These are phyloP conservation scores for Phytophthora ramorum DNA, from an alignment of 352 stramenopile species.

Conservation along the genomic window DNA sequence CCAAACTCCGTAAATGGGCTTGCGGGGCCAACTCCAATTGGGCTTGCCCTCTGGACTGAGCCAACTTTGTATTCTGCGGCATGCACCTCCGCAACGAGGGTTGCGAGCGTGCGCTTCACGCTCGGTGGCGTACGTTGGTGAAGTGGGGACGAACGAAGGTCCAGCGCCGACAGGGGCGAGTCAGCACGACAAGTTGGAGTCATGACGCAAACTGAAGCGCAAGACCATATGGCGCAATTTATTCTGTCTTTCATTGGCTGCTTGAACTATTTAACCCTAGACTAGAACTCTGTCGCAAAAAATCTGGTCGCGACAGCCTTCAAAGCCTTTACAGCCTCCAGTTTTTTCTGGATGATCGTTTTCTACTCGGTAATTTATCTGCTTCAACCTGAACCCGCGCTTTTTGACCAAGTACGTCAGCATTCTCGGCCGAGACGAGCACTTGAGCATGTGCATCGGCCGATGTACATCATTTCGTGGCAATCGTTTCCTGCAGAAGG, in stretches of 20 bases:
- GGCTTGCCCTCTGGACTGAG: neutral
- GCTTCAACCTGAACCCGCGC: constrained; percentile 23
- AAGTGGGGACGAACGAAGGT: constrained; percentile 3
- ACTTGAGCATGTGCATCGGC: constrained; percentile 12
- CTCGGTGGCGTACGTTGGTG: neutral
- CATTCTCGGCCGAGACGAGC: neutral
- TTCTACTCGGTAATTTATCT: constrained; percentile 23
- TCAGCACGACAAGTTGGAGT: constrained; percentile 8
- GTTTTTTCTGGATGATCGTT: constrained; percentile 13
- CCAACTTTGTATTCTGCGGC: constrained; percentile 10
- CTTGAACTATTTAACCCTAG: constrained; percentile 15
- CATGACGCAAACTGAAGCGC: constrained; percentile 31
- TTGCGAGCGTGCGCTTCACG: constrained; percentile 15
- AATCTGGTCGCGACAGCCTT: constrained; percentile 10
- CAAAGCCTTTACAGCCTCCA: constrained; percentile 2
- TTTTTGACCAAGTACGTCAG: constrained; percentile 31
- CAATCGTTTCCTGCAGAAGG: too few relatives aligned
- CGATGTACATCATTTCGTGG: too few relatives aligned
- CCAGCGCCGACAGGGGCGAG: constrained; percentile 17
- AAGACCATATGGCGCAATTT: constrained; percentile 28
- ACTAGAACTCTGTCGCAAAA: constrained; percentile 25
- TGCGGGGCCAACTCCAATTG: neutral
- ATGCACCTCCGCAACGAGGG: constrained; percentile 6
- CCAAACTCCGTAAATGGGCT: neutral
- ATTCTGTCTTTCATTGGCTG: constrained; percentile 11